Evolutionary conservation across 2,329 filamentous ascomycete species (phyloP).

Genomic region (Spiromastix sp.): DNA sequence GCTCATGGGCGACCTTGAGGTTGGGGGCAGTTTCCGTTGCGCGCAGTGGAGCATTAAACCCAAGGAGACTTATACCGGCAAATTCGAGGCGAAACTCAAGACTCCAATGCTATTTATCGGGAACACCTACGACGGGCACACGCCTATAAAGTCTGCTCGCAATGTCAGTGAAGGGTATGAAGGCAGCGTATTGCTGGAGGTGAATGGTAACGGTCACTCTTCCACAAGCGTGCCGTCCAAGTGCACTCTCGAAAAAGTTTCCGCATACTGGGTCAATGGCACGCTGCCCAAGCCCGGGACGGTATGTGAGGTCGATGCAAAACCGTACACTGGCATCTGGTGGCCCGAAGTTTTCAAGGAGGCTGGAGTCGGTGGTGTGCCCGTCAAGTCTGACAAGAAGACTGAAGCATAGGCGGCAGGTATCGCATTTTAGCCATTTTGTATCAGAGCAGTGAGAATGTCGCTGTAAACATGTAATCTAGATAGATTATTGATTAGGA

Average conservation of each 20-base stretch:
- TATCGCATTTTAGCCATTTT: background rate
- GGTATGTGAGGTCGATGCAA: conserved; percentile 17
- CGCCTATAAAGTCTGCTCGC: conserved; percentile 15
- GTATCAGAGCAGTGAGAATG: background rate
- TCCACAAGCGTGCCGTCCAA: conserved; percentile 20
- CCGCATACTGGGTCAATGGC: conserved; percentile 26
- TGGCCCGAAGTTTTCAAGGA: background rate
- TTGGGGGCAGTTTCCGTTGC: conserved; percentile 7
- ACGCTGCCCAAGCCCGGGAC: conserved; percentile 23
- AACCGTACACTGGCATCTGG: background rate
- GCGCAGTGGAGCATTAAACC: conserved; percentile 15
- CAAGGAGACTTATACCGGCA: conserved; percentile 16
- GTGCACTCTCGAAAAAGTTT: conserved; percentile 20
- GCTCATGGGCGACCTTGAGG: conserved; percentile 5
- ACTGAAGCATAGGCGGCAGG: background rate
- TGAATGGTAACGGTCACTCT: conserved; percentile 15
- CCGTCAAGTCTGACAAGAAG: background rate
- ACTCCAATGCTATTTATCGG: conserved; percentile 18
- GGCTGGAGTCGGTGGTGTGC: too few species aligned
- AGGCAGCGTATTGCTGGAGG: conserved; percentile 17
- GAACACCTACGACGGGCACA: conserved; percentile 17
- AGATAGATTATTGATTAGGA: background rate
- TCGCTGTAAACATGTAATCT: background rate
- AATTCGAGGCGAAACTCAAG: conserved; percentile 16
- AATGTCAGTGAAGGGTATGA: conserved; percentile 16